A percentile compares a stretch with the other conserved stretches of the same genome.
phyloP scores from a whole-genome alignment of 805 yeast genomes.

The Sugiyamaella chiloensis region DNA sequence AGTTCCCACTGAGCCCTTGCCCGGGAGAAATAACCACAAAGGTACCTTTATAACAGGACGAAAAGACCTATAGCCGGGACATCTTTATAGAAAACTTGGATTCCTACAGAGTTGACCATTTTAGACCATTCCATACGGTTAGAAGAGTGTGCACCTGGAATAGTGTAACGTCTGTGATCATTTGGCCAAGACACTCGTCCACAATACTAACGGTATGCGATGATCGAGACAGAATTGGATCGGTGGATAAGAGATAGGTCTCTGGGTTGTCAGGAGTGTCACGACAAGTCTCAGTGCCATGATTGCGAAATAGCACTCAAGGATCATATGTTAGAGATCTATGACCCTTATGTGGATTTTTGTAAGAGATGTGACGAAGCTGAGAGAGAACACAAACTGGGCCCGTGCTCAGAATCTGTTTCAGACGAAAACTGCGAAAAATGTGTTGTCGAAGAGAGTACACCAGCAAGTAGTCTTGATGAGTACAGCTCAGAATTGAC shows the following conservation, averaged over 20 bases:
- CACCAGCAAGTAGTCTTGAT: no score
- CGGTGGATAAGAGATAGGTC: background rate
- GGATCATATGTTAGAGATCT: constrained; percentile 12
- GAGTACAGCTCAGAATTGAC: background rate
- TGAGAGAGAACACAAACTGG: constrained; percentile 10
- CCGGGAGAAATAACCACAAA: constrained; percentile 8
- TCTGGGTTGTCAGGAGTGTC: background rate
- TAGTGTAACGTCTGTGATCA: no score
- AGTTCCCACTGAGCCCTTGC: background rate
- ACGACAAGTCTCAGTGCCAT: constrained; percentile 4
- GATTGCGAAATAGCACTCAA: constrained; percentile 13
- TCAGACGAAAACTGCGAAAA: constrained; percentile 1
- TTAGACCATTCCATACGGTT: no score
- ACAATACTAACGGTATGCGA: background rate
- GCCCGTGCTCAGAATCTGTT: background rate
- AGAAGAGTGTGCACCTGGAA: no score
- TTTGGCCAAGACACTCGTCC: no score
- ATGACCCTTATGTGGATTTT: constrained; percentile 12
- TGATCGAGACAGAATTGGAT: background rate
- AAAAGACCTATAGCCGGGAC: no score
- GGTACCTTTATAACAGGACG: background rate
- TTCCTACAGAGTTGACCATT: no score
- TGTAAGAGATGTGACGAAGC: constrained; percentile 12
- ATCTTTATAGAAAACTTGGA: no score
- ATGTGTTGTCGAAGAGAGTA: background rate